Evolutionary conservation across 2,329 filamentous ascomycete species (phyloP), one percentile per base, ranked within the genome.

Genomic region (Fulvia fulva): DNA sequence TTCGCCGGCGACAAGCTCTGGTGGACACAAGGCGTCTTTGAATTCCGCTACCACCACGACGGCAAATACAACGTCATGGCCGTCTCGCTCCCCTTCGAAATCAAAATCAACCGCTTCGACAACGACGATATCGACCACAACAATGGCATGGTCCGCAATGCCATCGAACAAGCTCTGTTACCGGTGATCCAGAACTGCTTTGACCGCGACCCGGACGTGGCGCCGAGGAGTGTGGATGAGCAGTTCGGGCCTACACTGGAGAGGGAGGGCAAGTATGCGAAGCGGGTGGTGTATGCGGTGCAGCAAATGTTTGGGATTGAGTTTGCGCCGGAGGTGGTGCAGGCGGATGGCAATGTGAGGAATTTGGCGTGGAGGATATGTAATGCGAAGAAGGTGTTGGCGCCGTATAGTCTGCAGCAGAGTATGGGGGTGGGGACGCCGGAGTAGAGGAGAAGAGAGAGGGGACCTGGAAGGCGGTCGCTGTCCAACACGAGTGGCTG

Each of bases 251-350:
- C 85, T 50, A 80, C 92, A 43, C 89, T 97, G 1, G 91, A 96
- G 70, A 81, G 91, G 23, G 89, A 97, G 65, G 85, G 87, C 63
- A 97, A 96, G 74, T 97, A 91, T 68, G 88, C 93, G 0, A 90
- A 87, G 74, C 80, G 94, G 44, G 89, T 97, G 11, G 92, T 97
- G 0, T 97, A 96, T 73, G 94, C 92, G 4, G 90, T 99, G 26
- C 88, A 90, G 63, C 89, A 96, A 72, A 97, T 97, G 91, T 88
- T 99, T 73, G 94, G 92, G 53, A 89, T 99, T 60, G 94, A 99
- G 73, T 92, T 99, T 71, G 90, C 94, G 1, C 88, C 92, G 0
- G 90, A 91, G 46, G 93, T 97, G 0, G 94, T 99, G 30, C 86
- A 89, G 53, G 91, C 92, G 0, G 94, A 99, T 76, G 91, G 94